Percentiles rank a stretch among this genome's conserved stretches.
phyloP scores from a whole-genome alignment of 140 eudicot species.

The Oenanthe javanica region DNA sequence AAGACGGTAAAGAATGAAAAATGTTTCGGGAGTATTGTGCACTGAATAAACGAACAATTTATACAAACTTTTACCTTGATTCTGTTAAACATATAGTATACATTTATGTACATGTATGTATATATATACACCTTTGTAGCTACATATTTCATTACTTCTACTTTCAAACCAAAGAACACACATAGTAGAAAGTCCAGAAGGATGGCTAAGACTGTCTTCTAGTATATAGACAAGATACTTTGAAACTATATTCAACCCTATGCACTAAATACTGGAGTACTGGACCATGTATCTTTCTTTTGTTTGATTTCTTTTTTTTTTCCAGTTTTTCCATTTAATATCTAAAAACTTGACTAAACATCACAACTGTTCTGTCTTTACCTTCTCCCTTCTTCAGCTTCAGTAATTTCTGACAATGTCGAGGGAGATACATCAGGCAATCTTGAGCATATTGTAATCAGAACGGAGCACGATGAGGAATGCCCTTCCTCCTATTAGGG shows the following conservation, averaged over 20 bases:
- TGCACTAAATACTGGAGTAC: neutral
- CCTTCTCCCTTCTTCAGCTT: neutral
- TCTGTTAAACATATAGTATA: neutral
- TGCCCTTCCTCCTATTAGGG: slow-evolving; percentile 57
- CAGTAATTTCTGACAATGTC: neutral
- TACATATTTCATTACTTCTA: neutral
- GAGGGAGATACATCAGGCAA: neutral
- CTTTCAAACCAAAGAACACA: neutral
- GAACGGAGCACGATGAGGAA: slow-evolving; percentile 81
- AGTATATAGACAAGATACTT: slow-evolving; percentile 1
- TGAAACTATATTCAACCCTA: neutral
- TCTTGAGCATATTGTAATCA: slow-evolving; percentile 14
- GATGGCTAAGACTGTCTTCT: neutral
- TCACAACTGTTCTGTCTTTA: neutral
- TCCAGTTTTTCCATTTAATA: neutral
- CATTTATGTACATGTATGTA: neutral
- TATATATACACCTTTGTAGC: neutral
- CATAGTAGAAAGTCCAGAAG: neutral
- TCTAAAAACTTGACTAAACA: neutral
- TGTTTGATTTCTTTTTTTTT: neutral
- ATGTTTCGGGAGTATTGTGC: too few relatives aligned
- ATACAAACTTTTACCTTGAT: neutral
- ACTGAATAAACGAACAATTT: neutral
- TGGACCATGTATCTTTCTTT: neutral
- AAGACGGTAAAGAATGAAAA: too few relatives aligned